phyloP scores from a whole-genome alignment of 805 yeast genomes.

The Ogataea henricii region DNA sequence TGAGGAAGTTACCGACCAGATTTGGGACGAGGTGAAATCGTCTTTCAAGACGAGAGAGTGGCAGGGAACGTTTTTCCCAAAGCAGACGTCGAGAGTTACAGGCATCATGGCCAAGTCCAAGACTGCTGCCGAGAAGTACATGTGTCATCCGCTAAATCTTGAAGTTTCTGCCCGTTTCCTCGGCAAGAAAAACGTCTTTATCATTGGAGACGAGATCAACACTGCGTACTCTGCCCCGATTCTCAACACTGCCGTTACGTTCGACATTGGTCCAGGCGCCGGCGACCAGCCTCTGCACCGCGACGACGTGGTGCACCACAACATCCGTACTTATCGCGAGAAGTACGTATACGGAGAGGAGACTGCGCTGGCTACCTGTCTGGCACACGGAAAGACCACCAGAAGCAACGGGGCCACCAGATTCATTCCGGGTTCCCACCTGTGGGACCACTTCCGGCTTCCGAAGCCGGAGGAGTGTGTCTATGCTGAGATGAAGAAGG shows the following conservation, averaged over 20 bases:
- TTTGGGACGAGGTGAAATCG: constrained; percentile 1
- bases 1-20: constrained; percentile 2
- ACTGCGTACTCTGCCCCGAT: constrained; percentile 23
- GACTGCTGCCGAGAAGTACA: constrained; percentile 3
- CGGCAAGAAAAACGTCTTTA: constrained; percentile 1
- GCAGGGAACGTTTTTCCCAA: constrained; percentile 12
- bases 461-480: constrained; percentile 19
- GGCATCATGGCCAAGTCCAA: constrained; percentile 7
- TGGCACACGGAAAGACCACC: constrained; percentile 30
- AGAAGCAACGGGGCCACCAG: constrained; percentile 35
- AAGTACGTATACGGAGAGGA: constrained; percentile 17
- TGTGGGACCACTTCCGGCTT: constrained; percentile 28
- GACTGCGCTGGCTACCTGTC: constrained; percentile 24
- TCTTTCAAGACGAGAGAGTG: constrained; percentile 2
- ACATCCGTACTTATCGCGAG: constrained; percentile 18
- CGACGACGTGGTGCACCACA: constrained; percentile 33
- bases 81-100: constrained; percentile 12
- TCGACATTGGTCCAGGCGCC: constrained; percentile 32
- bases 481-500: constrained; percentile 30
- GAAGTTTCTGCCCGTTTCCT: constrained; percentile 12
- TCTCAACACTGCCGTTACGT: constrained; percentile 26
- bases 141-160: constrained; percentile 2
- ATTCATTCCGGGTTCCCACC: constrained; percentile 33
- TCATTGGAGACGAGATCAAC: constrained; percentile 12
- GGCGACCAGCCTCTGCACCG: constrained; percentile 29